These are phyloP conservation scores for Neopestalotiopsis sp. DNA, from an alignment of 2,329 filamentous ascomycete species.

Conservation along the genomic window DNA sequence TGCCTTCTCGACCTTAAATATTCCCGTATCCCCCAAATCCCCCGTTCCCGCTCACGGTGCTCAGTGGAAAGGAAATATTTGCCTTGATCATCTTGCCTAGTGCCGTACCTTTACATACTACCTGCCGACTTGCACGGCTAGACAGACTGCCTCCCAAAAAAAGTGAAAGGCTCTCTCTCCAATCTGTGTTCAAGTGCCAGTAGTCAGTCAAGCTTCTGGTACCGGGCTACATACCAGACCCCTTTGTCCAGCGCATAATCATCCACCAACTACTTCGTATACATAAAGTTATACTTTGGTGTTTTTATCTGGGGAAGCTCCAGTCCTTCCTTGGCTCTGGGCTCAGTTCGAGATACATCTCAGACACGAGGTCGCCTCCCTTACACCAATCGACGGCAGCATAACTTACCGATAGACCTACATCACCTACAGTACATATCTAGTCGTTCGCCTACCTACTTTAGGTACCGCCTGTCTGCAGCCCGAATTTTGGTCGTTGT, in stretches of 20 bases:
- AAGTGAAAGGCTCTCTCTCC: too few species aligned
- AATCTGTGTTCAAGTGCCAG: too few species aligned
- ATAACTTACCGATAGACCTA: neutral
- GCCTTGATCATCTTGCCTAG: neutral
- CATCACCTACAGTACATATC: neutral
- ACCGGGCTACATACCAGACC: neutral
- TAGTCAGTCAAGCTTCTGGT: too few species aligned
- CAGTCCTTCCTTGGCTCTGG: neutral
- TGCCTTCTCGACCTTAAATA: constrained; percentile 8
- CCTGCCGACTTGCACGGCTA: neutral
- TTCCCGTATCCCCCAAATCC: neutral
- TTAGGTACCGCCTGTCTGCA: neutral
- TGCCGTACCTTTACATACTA: neutral
- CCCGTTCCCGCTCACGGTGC: neutral
- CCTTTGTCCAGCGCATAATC: neutral
- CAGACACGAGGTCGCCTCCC: constrained; percentile 3
- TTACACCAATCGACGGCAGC: neutral
- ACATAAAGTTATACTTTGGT: neutral
- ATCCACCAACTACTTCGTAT: neutral
- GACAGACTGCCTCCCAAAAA: neutral
- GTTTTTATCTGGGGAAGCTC: neutral
- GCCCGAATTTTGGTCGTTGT: neutral
- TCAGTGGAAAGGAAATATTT: neutral
- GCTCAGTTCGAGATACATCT: constrained; percentile 3
- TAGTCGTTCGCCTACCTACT: neutral